phyloP scores from a whole-genome alignment of 1,284 basidiomycete species.

The Peniophora sp. region DNA sequence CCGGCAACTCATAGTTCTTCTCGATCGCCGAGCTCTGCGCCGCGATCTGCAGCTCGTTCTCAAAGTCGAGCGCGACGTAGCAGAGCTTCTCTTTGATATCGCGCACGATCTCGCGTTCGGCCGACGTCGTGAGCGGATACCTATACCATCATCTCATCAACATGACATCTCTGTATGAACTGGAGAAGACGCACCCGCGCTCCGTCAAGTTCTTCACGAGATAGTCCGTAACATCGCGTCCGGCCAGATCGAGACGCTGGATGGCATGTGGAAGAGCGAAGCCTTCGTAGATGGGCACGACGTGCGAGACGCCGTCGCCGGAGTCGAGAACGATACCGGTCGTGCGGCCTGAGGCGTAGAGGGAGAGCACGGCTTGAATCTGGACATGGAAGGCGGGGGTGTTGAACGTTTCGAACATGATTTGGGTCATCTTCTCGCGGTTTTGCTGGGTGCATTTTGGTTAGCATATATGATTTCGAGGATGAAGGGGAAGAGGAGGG shows the following conservation, averaged over 20 bases:
- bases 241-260: constrained; percentile 90
- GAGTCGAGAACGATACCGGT: constrained; percentile 94
- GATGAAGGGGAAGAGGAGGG: too few relatives aligned
- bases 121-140: constrained; percentile 90
- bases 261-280: constrained; percentile 95
- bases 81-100: constrained; percentile 99
- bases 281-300: constrained; percentile 92
- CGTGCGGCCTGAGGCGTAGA: constrained; percentile 88
- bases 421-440: constrained; percentile 95
- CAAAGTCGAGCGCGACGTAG: constrained; percentile 95
- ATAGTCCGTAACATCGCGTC: constrained; percentile 90
- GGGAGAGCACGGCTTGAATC: constrained; percentile 88
- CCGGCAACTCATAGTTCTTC: constrained; percentile 95
- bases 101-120: constrained; percentile 93
- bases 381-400: constrained; percentile 89
- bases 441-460: constrained; percentile 29
- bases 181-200: constrained; percentile 44
- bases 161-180: too few relatives aligned
- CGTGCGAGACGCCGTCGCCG: constrained; percentile 91
- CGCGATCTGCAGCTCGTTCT: constrained; percentile 92
- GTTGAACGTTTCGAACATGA: constrained; percentile 98
- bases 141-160: too few relatives aligned
- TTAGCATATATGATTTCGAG: too few relatives aligned
- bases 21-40: constrained; percentile 88
- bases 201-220: constrained; percentile 91